Percentiles rank a stretch among this genome's conserved stretches.
Conservation (phyloP, 169 alveolate species). For the Neospora caninum region DNA sequence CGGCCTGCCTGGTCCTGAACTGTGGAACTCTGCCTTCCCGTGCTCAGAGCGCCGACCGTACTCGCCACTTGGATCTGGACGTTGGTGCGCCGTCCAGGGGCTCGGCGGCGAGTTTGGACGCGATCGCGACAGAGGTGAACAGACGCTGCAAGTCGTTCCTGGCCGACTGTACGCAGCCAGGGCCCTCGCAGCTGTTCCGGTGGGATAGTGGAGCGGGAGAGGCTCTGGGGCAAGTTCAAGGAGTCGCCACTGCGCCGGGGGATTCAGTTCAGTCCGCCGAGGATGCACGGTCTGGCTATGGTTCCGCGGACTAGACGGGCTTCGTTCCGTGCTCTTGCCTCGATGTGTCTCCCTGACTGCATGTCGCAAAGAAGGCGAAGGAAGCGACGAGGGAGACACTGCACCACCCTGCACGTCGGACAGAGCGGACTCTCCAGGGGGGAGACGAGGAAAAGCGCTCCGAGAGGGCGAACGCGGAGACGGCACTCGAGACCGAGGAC, state of each 20-base stretch:
- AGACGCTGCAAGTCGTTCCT: not conserved
- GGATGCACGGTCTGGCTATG: not conserved
- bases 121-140: not conserved
- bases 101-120: not conserved
- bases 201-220: not conserved
- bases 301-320: not conserved
- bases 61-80: no score
- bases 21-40: no score
- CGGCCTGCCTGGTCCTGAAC: no score
- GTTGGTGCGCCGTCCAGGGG: no score
- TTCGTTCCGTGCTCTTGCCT: not conserved
- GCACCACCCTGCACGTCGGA: not conserved
- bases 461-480: not conserved
- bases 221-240: not conserved
- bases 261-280: not conserved
- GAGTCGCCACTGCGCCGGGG: slow-evolving; percentile 19
- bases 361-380: not conserved
- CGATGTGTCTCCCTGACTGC: not conserved
- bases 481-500: not conserved
- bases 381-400: not conserved
- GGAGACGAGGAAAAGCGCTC: not conserved
- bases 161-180: not conserved
- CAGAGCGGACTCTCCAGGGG: not conserved
- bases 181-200: slow-evolving; percentile 9
- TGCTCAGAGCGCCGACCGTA: no score